Conservation (phyloP, 1,284 basidiomycete genomes). For the Trichosporon ovoides region DNA sequence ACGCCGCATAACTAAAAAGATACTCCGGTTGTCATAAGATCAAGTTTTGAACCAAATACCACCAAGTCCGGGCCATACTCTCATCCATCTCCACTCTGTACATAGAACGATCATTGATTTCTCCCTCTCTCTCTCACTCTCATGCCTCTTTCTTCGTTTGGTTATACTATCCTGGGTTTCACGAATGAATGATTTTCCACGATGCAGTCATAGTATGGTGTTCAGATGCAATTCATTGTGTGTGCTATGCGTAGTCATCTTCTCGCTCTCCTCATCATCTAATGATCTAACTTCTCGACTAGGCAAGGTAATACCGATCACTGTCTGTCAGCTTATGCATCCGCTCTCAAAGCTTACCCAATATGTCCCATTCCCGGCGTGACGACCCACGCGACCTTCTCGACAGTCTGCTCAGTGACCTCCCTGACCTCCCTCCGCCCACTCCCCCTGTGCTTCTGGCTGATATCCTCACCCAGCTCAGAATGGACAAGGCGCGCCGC, state of each 20-base stretch:
- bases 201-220: background rate
- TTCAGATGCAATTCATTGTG: background rate
- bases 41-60: background rate
- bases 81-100: background rate
- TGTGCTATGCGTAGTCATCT: background rate
- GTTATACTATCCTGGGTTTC: constrained; percentile 2
- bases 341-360: constrained; percentile 25
- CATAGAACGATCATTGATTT: background rate
- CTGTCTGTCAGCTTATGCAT: background rate
- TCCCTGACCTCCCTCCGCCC: constrained; percentile 6
- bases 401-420: too few relatives aligned
- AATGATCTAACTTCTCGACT: too few relatives aligned
- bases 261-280: too few relatives aligned
- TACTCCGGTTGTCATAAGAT: background rate
- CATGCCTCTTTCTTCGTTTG: background rate
- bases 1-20: background rate
- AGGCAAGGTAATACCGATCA: constrained; percentile 19
- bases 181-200: constrained; percentile 3
- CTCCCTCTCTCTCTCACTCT: background rate
- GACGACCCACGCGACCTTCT: constrained; percentile 47
- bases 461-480: constrained; percentile 7
- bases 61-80: background rate
- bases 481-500: constrained; percentile 21
- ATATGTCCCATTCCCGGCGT: constrained; percentile 47
- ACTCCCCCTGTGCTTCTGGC: constrained; percentile 11